Evolutionary conservation across 23 red algal genomes (phyloP).

Genomic region (Gracilaria gracilis): DNA sequence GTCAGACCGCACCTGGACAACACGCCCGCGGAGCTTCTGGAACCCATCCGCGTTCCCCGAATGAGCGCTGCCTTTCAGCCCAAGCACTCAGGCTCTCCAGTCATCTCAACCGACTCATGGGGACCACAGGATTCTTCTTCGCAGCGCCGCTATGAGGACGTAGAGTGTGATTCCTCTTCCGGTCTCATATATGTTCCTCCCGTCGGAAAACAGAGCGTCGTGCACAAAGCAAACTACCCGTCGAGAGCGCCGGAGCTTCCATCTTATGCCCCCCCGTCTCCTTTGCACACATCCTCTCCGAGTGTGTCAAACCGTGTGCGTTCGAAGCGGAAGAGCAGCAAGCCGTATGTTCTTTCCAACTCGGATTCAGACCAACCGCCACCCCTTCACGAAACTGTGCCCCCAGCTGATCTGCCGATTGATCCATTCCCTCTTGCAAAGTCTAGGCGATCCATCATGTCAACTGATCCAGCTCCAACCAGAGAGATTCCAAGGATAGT

Average conservation of each 20-base stretch:
- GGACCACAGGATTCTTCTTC: conserved; percentile 43
- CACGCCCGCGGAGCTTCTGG: conserved; percentile 55
- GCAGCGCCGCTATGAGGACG: conserved; percentile 51
- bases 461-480: conserved; percentile 17
- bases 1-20: conserved; percentile 28
- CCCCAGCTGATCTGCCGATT: conserved; percentile 8
- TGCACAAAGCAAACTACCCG: conserved; percentile 50
- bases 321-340: conserved; percentile 64
- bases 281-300: conserved; percentile 12
- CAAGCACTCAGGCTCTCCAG: neutral
- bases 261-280: conserved; percentile 23
- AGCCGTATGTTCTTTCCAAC: conserved; percentile 21
- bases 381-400: neutral
- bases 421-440: conserved; percentile 5
- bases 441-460: conserved; percentile 16
- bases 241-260: conserved; percentile 29
- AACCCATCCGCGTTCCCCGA: conserved; percentile 61
- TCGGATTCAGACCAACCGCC: neutral
- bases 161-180: conserved; percentile 58
- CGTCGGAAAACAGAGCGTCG: conserved; percentile 45
- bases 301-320: conserved; percentile 8
- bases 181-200: conserved; percentile 31
- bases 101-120: conserved; percentile 53
- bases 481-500: conserved; percentile 3
- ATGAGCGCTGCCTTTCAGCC: conserved; percentile 16